Base-by-base conservation (phyloP, 495 filamentous ascomycete genomes). In the Parmelia sp. region DNA sequence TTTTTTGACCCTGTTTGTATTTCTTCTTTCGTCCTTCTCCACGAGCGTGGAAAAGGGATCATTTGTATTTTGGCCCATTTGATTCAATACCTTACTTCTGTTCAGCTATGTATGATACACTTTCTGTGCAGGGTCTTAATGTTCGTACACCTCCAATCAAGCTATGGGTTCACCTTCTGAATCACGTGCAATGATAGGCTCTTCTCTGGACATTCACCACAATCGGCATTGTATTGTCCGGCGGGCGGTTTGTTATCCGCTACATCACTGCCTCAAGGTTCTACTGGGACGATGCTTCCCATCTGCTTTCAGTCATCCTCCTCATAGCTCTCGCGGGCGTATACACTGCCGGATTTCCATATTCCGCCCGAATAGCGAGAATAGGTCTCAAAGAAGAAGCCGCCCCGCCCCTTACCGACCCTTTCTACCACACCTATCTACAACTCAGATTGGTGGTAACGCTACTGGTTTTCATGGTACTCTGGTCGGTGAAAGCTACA, bases 401-500 rank as follows among this genome's bases (percentile, higher is more conserved):
- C 25, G 44, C 64, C 14, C 64, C 64, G 19, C 64, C 64, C 21
- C 58, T 61, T 19, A 56, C 42, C 8, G 64, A 65, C 44, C 58
- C 64, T 5, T 65, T 65, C 58, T 65, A 65, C 21, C 60, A 49
- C 27, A 49, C 25, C 15, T 64, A 66, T 27, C 33, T 66, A 29
- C 64, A 61, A 57, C 27, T 56, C 60, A 39, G 65, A 27, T 15
- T 64, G 21, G 42, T 55, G 1, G 60, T 64, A 8, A 57, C 60
- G 3, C 42, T 67, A 12, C 42, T 67, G 55, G 55, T 67, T 12
- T 64, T 63, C 42, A 59, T 67, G 60, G 60, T 62, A 12, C 55
- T 67, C 5, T 67, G 65, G 55, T 64, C 42, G n/a, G 61, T 67
- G 15, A 64, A 67, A 42, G 55, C 57, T 15, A 63, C 65, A 51